Percentiles rank a stretch among this genome's conserved stretches.
These are phyloP conservation scores for Chamaecrista fasciculata DNA, from an alignment of 306 rosid species.

Conservation along the genomic window DNA sequence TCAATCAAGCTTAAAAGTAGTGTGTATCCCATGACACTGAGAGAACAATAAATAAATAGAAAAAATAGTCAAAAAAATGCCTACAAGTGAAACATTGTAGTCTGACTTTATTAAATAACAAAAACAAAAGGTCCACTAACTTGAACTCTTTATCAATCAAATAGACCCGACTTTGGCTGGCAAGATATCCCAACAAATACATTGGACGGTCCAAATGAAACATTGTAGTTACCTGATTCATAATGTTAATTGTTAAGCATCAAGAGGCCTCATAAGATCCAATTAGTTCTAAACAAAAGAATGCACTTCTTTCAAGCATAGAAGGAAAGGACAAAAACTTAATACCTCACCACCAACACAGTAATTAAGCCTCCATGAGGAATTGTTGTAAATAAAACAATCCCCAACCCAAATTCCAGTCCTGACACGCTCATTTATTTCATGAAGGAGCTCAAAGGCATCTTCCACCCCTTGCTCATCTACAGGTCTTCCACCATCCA, in stretches of 20 bases:
- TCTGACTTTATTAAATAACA: constrained; percentile 21
- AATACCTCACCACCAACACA: constrained; percentile 99
- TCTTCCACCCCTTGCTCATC: constrained; percentile 98
- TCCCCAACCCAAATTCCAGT: constrained; percentile 99
- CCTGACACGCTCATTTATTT: constrained; percentile 92
- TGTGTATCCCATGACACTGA: constrained; percentile 93
- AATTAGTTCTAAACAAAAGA: constrained; percentile 4
- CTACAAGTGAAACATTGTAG: too few species aligned
- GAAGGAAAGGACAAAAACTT: constrained; percentile 23
- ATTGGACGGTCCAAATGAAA: constrained; percentile 98
- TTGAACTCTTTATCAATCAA: constrained; percentile 98
- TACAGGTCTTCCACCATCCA: constrained; percentile 89
- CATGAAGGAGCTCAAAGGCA: constrained; percentile 98
- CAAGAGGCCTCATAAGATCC: constrained; percentile 28
- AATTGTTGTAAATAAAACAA: constrained; percentile 96
- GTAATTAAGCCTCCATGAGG: constrained; percentile 96
- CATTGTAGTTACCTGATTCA: constrained; percentile 90
- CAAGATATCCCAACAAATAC: constrained; percentile 99
- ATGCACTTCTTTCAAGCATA: background rate
- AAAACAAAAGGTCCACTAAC: constrained; percentile 49
- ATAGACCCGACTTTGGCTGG: constrained; percentile 92
- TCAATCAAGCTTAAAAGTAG: constrained; percentile 92
- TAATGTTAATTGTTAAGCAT: constrained; percentile 30
- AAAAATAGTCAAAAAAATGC: constrained; percentile 17
- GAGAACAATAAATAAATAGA: constrained; percentile 28